These are phyloP conservation scores for Coniochaeta hoffmannii DNA, from an alignment of 2,329 filamentous ascomycete genomes.

Conservation along the genomic window DNA sequence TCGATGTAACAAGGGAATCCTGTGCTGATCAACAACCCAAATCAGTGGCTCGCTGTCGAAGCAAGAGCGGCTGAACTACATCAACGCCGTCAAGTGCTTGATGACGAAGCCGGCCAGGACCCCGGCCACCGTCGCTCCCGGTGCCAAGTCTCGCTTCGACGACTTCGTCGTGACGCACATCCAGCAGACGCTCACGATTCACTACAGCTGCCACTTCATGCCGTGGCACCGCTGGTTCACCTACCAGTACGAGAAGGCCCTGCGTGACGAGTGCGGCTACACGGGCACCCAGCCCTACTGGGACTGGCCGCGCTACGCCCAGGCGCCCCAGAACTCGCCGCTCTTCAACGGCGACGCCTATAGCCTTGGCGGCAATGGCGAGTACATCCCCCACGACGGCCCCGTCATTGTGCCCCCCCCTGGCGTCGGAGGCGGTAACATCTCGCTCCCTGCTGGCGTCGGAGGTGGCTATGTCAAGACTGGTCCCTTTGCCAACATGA, in stretches of 20 bases:
- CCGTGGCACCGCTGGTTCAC: constrained; percentile 28
- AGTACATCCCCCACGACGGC: constrained; percentile 23
- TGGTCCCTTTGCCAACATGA: constrained; percentile 34
- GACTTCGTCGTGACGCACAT: constrained; percentile 11
- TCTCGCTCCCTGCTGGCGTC: constrained; percentile 21
- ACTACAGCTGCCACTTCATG: constrained; percentile 22
- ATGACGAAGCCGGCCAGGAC: constrained; percentile 21
- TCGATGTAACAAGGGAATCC: not conserved
- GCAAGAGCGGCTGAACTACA: constrained; percentile 26
- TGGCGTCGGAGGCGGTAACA: not conserved
- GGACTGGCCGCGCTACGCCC: constrained; percentile 40
- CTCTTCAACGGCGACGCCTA: constrained; percentile 43
- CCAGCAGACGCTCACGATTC: constrained; percentile 11
- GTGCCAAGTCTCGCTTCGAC: constrained; percentile 24
- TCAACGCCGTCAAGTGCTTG: constrained; percentile 29
- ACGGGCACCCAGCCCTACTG: constrained; percentile 28
- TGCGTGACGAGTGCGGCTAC: constrained; percentile 22
- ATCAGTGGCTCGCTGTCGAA: constrained; percentile 23
- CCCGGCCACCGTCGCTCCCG: constrained; percentile 21
- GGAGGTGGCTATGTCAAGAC: constrained; percentile 44
- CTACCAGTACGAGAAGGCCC: constrained; percentile 21
- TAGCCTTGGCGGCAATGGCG: constrained; percentile 38
- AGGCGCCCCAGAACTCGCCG: constrained; percentile 34
- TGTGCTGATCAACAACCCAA: not conserved
- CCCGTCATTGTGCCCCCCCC: constrained; percentile 20